These are phyloP conservation scores for Solanum chilense DNA, from an alignment of 257 asterid species.

Conservation along the genomic window DNA sequence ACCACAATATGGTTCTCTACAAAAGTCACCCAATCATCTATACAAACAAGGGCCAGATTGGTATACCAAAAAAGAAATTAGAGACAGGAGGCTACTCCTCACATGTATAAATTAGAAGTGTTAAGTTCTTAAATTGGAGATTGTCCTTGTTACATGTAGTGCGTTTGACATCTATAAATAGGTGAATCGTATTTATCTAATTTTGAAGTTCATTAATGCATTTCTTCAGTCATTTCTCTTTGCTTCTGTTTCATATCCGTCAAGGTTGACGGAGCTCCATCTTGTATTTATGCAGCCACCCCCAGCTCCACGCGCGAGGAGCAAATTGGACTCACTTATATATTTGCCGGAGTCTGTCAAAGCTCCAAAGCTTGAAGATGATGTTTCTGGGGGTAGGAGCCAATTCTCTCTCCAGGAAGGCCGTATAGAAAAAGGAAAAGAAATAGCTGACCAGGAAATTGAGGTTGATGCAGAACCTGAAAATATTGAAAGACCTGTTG, in stretches of 20 bases:
- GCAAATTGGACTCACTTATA: constrained; percentile 86
- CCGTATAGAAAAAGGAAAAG: constrained; percentile 16
- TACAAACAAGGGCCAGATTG: background rate
- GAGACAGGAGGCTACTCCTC: background rate
- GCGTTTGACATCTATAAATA: background rate
- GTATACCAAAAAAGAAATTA: background rate
- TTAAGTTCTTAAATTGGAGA: background rate
- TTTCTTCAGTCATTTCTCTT: background rate
- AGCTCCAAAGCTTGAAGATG: constrained; percentile 31
- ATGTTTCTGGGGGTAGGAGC: constrained; percentile 1
- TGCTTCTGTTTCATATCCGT: background rate
- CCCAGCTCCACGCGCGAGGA: constrained; percentile 67
- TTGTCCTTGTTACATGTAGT: background rate
- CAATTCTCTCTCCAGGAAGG: constrained; percentile 20
- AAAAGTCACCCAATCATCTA: background rate
- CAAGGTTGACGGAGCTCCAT: background rate
- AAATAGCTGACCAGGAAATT: constrained; percentile 24
- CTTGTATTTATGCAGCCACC: constrained; percentile 58
- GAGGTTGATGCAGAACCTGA: constrained; percentile 46
- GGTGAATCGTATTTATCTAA: background rate
- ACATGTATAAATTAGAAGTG: background rate
- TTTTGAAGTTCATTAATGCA: background rate
- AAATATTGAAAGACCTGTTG: constrained; percentile 89
- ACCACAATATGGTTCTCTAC: background rate
- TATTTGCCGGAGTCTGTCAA: constrained; percentile 54